Evolutionary conservation across 352 stramenopile species (phyloP).

Genomic region (Peronospora farinosa): DNA sequence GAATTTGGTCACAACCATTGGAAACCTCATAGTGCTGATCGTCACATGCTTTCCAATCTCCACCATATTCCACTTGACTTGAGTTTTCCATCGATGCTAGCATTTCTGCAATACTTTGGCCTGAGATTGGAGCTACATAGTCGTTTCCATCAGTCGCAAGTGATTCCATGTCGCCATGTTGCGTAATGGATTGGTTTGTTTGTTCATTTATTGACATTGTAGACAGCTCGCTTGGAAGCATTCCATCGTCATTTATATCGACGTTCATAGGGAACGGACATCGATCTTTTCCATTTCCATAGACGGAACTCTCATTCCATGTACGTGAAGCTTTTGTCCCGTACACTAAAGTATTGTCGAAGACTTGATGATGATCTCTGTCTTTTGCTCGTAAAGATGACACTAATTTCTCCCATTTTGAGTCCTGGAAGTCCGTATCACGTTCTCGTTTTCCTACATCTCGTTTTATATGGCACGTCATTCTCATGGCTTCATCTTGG

Average conservation of each 20-base stretch:
- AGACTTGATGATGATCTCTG: too few relatives aligned
- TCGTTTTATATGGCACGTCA: constrained; percentile 32
- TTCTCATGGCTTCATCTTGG: constrained; percentile 39
- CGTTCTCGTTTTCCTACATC: constrained; percentile 21
- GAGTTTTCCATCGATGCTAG: constrained; percentile 16
- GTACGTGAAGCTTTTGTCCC: too few relatives aligned
- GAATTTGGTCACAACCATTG: constrained; percentile 6
- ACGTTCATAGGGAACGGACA: constrained; percentile 3
- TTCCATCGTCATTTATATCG: not conserved
- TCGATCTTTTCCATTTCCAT: constrained; percentile 6
- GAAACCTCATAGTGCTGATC: constrained; percentile 6
- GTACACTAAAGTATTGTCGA: too few relatives aligned
- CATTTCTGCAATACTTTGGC: constrained; percentile 22
- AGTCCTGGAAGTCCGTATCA: constrained; percentile 15
- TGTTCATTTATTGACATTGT: constrained; percentile 7
- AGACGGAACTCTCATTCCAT: constrained; percentile 10
- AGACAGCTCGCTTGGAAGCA: constrained; percentile 15
- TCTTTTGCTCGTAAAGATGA: constrained; percentile 5
- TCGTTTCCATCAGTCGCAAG: constrained; percentile 8
- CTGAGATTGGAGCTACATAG: constrained; percentile 8
- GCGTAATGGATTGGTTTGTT: constrained; percentile 6
- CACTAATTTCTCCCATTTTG: constrained; percentile 9
- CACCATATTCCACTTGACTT: not conserved
- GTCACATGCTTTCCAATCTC: constrained; percentile 9
- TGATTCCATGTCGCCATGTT: constrained; percentile 13